phyloP scores from a whole-genome alignment of 805 yeast species.

The Yamadazyma endophytica region DNA sequence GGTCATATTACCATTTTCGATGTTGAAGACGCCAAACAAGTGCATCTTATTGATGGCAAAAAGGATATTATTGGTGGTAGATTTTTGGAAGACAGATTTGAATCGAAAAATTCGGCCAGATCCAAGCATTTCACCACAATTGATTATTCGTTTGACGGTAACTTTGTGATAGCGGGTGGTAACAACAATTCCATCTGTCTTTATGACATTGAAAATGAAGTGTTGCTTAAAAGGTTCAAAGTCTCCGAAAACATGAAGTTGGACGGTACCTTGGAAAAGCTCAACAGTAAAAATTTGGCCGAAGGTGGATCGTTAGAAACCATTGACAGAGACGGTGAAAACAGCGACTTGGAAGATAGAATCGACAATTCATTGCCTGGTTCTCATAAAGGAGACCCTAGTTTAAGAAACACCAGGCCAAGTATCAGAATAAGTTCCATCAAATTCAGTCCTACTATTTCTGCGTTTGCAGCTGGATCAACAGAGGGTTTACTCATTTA shows the following conservation, averaged over 20 bases:
- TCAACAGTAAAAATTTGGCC: constrained; percentile 80
- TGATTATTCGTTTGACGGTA: constrained; percentile 85
- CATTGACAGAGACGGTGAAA: constrained; percentile 82
- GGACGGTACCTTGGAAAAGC: constrained; percentile 76
- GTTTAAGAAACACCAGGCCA: constrained; percentile 71
- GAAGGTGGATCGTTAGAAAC: constrained; percentile 73
- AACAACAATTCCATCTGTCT: constrained; percentile 87
- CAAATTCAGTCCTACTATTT: constrained; percentile 83
- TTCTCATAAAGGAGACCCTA: constrained; percentile 70
- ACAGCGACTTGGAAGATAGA: constrained; percentile 80
- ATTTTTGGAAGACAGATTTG: constrained; percentile 74
- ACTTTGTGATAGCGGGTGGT: constrained; percentile 86
- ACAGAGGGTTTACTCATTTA: constrained; percentile 88
- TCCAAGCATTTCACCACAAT: constrained; percentile 80
- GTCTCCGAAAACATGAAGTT: constrained; percentile 87
- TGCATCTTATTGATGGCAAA: constrained; percentile 79
- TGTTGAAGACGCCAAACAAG: constrained; percentile 74
- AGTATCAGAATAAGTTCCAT: constrained; percentile 78
- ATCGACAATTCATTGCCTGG: constrained; percentile 80
- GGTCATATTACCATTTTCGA: constrained; percentile 87
- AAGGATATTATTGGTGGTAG: constrained; percentile 87
- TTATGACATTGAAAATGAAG: constrained; percentile 87
- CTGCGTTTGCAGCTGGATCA: constrained; percentile 89
- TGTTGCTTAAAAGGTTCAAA: constrained; percentile 72
- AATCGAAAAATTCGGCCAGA: constrained; percentile 74